Evolutionary conservation across 345 rosid species (phyloP).

Genomic region (Dipteronia dyeriana): DNA sequence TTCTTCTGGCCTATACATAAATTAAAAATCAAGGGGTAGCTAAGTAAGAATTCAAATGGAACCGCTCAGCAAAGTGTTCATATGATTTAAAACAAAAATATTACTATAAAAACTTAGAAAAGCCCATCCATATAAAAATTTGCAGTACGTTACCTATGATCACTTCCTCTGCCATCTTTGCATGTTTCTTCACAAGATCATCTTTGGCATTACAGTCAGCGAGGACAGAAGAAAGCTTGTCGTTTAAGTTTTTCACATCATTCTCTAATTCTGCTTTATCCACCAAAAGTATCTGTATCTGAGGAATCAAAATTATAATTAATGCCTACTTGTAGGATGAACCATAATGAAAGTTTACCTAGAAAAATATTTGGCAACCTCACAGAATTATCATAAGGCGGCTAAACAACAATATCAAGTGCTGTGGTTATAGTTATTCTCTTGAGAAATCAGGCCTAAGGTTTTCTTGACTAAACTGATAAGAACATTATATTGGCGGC

Average conservation of each 20-base stretch:
- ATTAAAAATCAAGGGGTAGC: conserved; percentile 8
- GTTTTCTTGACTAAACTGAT: not conserved
- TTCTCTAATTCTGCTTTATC: conserved; percentile 65
- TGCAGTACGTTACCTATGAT: conserved; percentile 43
- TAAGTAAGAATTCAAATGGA: conserved; percentile 7
- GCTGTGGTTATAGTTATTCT: not conserved
- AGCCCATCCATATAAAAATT: not conserved
- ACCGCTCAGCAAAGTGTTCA: not conserved
- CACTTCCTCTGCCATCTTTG: conserved; percentile 58
- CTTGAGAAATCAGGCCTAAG: conserved; percentile 11
- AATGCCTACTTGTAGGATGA: not conserved
- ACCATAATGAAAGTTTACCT: not conserved
- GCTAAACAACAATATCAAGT: not conserved
- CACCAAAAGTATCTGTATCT: conserved; percentile 48
- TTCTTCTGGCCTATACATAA: conserved; percentile 57
- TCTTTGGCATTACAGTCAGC: conserved; percentile 55
- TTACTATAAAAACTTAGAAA: not conserved
- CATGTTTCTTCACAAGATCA: conserved; percentile 50
- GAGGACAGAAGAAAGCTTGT: conserved; percentile 57
- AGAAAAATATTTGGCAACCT: not conserved
- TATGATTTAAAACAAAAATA: not conserved
- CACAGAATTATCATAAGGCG: not conserved
- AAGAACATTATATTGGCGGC: not conserved
- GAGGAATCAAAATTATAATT: conserved; percentile 12
- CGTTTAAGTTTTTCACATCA: conserved; percentile 42